Evolutionary conservation across 2,329 filamentous ascomycete genomes (phyloP), one percentile per base, ranked within the genome.

Genomic region (Hypomyces rosellus): DNA sequence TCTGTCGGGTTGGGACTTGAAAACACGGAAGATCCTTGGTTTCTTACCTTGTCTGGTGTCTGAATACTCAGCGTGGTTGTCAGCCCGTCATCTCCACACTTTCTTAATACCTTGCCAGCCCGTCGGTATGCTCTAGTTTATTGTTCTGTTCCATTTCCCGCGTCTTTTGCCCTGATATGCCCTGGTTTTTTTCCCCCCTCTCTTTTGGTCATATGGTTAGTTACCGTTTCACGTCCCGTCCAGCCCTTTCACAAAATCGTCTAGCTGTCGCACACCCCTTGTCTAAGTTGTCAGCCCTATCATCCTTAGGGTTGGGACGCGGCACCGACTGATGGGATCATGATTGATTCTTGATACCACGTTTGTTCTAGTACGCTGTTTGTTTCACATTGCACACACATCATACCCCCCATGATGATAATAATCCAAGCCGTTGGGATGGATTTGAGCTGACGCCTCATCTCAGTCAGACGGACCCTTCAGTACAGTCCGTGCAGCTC

Each of bases 401-500:
- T 25, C 15, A 41, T n/a, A 22, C n/a, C 34, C 33, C 40, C 20
- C 50, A 37, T 38, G 44, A 37, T 37, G 40, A 44, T 36, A 40
- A 48, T 52, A 45, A 45, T 36, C 42, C 38, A 43, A 34, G 30
- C 47, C 22, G 16, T 34, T 49, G 33, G 30, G 33, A 48, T 40
- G 25, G 45, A 52, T 42, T 49, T 54, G 34, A 53, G 55, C 61
- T 63, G 54, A 60, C 56, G 39, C 45, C 37, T 47, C 34, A 36
- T 60, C 59, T 50, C 64, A 85, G 82, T 63, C 75, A 80, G 70
- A 83, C 82, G 49, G 67, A 77, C 58, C 76, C 78, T 56, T 76
- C 79, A 46, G 77, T 83, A 55, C 76, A 77, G 55, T 85, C 85
- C 41, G 88, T 96, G 57, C 83, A 88, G 63, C 78, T 96, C 42